Base-by-base conservation (phyloP, 495 filamentous ascomycete genomes). In the Aspergillus panamensis region DNA sequence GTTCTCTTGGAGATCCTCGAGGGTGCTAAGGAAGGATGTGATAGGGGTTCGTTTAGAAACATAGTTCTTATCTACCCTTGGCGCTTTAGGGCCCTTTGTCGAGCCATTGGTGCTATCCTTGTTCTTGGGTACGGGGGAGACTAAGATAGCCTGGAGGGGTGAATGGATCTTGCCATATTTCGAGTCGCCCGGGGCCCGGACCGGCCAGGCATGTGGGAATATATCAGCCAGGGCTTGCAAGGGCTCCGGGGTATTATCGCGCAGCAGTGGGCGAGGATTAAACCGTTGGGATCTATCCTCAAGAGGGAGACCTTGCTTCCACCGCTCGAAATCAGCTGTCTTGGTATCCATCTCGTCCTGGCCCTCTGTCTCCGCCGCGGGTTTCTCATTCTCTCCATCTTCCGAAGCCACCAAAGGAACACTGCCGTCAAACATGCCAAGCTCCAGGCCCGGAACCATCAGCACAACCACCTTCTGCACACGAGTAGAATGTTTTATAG, bases 381-480 rank as follows among this genome's bases (percentile, higher is more conserved):
- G 30, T 14, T 51, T 51, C 30, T 70, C 67, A 31, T 64, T 56
- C 31, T 20, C 42, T 13, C 17, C 51, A n/a, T 42, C 63, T 57
- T 74, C 57, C 51, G 71, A 67, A 25, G 66, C 68, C 32, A 73
- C 72, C 42, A 87, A 73, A 33, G 83, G 72, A 6, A 90, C 80
- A 12, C 74, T 79, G 20, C 82, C 81, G 73, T 91, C 84, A 71
- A 97, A 95, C 90, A 96, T 93, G 31, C 84, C 88, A 62, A 87
- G 82, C 69, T 96, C 92, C 13, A 97, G 71, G 10, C 93, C 94
- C 0, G 94, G 95, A 7, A 96, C 88, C 88, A 97, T 93, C 57
- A 97, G 73, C n/a, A 92, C 83, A 14, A 96, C 94, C 19, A 91
- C 86, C 69, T 92, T 95, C 35, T 84, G 78, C 51, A 97, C 86